Base-by-base conservation (phyloP, 2,329 filamentous ascomycete species). In the Botrytis medusae region DNA sequence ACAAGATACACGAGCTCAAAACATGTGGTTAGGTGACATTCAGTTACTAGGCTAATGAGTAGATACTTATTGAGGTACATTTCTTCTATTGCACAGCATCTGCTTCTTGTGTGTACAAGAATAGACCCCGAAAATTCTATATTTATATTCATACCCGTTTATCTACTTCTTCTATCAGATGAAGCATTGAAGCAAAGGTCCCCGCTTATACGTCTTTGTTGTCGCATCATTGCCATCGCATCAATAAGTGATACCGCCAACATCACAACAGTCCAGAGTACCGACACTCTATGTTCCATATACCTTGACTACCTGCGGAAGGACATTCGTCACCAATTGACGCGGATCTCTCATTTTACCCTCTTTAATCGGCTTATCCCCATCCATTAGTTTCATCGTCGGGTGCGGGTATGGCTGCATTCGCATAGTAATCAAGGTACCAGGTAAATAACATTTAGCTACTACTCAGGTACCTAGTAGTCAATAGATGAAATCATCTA, bases 391-490 rank as follows among this genome's bases (percentile, higher is more conserved):
- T 61, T 46, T 64, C 40, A 22, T 64, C 25, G n/a, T 12, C 25
- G 61, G 61, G 8, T 64, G n/a, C 40, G 61, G 61, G 61, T 44
- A 63, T 42, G 61, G 61, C 25, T 44, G 61, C 60, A 40, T 62
- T 42, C 12, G n/a, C 51, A 54, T 29, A 4, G 51, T 54, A 29
- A 54, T 12, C 48, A n/a, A 62, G 18, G 60, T 32, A 59, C 54
- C 54, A 57, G 54, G n/a, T n/a, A 29, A 40, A 40, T n/a, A 22
- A 37, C 48, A 16, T 29, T n/a, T 16, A 29, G 12, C 48, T n/a
- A 14, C 25, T 29, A 14, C 48, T 54, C 14, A 16, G 48, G 37
- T 42, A 62, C 22, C 22, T 51, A 22, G 9, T 37, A 34, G 5
- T 61, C 32, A 8, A 37, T 40, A 61, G 34, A 16, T 61, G 3